Conservation (phyloP, 148 eudicot species). For the Salicornia ramosissima region DNA sequence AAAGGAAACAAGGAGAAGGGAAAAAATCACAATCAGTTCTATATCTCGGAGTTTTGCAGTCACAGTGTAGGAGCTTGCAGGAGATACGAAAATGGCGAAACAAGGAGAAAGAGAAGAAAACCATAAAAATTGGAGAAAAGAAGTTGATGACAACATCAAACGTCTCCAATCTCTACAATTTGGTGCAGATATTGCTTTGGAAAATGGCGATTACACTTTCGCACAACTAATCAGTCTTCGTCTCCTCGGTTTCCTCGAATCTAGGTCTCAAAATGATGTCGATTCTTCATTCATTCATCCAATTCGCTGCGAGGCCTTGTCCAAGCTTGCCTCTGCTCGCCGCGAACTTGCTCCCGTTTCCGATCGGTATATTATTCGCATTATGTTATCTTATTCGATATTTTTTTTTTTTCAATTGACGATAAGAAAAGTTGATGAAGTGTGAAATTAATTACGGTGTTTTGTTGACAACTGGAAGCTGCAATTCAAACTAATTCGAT, state of each 20-base stretch:
- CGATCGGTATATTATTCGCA: conserved; percentile 46
- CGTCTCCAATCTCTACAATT: conserved; percentile 79
- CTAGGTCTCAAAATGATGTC: conserved; percentile 40
- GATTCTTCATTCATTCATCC: conserved; percentile 67
- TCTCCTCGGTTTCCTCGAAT: conserved; percentile 88
- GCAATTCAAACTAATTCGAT: neutral
- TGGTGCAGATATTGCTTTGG: conserved; percentile 63
- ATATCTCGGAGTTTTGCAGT: neutral
- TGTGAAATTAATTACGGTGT: too few species aligned
- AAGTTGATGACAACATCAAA: conserved; percentile 62
- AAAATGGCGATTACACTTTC: conserved; percentile 49
- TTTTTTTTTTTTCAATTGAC: neutral
- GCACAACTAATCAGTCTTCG: conserved; percentile 67
- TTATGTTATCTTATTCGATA: neutral
- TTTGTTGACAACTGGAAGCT: neutral
- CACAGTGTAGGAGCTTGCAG: neutral
- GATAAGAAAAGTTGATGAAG: too few species aligned
- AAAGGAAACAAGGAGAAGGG: too few species aligned
- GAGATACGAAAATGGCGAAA: conserved; percentile 28
- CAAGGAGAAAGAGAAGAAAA: conserved; percentile 30
- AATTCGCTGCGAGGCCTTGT: conserved; percentile 62
- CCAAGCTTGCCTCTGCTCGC: conserved; percentile 58
- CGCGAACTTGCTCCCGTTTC: conserved; percentile 47
- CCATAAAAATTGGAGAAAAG: conserved; percentile 59
- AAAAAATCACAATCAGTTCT: neutral